These are phyloP conservation scores for Xylariaceae sp. DNA, from an alignment of 2,329 filamentous ascomycete species.

Conservation along the genomic window DNA sequence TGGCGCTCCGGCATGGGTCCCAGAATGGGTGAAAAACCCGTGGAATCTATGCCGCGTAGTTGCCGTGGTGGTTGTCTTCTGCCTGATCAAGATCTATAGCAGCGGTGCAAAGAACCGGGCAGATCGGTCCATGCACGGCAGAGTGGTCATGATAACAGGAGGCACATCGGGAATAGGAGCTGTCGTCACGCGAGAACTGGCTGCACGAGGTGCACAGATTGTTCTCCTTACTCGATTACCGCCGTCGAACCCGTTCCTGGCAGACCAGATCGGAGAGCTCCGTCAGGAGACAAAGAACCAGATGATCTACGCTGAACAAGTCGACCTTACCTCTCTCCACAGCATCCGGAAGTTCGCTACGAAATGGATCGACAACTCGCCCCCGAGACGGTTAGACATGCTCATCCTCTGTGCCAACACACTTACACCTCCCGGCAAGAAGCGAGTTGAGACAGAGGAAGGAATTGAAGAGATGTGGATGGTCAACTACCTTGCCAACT, in stretches of 20 bases:
- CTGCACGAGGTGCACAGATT: constrained; percentile 78
- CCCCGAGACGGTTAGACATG: constrained; percentile 83
- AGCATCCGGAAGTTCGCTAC: constrained; percentile 91
- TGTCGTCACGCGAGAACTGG: constrained; percentile 67
- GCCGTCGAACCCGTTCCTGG: constrained; percentile 78
- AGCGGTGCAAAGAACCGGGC: constrained; percentile 67
- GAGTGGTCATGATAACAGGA: constrained; percentile 89
- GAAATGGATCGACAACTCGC: constrained; percentile 95
- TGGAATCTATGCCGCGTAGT: constrained; percentile 39
- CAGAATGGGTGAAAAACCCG: constrained; percentile 35
- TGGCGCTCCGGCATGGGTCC: constrained; percentile 47
- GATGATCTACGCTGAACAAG: constrained; percentile 91
- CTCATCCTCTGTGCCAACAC: constrained; percentile 81
- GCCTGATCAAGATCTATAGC: constrained; percentile 65
- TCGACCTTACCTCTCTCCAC: constrained; percentile 82
- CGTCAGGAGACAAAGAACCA: constrained; percentile 72
- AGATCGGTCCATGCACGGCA: constrained; percentile 84
- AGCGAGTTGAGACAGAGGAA: constrained; percentile 60
- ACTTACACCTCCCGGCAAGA: constrained; percentile 62
- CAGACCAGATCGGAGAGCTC: constrained; percentile 88
- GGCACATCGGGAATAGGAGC: constrained; percentile 92
- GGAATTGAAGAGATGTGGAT: constrained; percentile 88
- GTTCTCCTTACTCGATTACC: constrained; percentile 81
- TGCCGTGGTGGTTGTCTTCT: constrained; percentile 36
- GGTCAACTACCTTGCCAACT: constrained; percentile 92